These are phyloP conservation scores for Curvularia sp. DNA, from an alignment of 2,329 filamentous ascomycete genomes.

Conservation along the genomic window DNA sequence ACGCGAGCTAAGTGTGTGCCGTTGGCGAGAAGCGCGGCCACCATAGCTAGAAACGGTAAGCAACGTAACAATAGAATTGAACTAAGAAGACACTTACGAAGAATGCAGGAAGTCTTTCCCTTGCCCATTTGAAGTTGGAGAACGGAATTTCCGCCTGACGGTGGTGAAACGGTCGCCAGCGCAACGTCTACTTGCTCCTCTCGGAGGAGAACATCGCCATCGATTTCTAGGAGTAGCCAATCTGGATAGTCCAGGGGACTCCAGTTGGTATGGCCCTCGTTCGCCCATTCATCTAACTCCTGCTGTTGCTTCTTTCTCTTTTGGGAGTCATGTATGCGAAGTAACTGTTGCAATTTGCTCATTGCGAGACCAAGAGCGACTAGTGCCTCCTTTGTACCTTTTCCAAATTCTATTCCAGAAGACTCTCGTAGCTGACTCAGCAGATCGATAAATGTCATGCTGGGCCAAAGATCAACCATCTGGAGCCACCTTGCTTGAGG, in stretches of 20 bases:
- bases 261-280: constrained; percentile 65
- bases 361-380: constrained; percentile 55
- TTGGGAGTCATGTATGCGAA: constrained; percentile 52
- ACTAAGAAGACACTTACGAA: constrained; percentile 9
- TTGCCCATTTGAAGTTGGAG: constrained; percentile 73
- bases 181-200: constrained; percentile 69
- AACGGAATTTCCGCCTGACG: constrained; percentile 62
- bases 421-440: constrained; percentile 58
- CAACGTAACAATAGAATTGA: too few relatives aligned
- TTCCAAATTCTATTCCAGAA: constrained; percentile 39
- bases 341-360: constrained; percentile 55
- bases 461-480: constrained; percentile 56
- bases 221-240: constrained; percentile 72
- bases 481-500: constrained; percentile 53
- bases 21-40: constrained; percentile 56
- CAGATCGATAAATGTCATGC: constrained; percentile 52
- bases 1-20: constrained; percentile 58
- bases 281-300: constrained; percentile 54
- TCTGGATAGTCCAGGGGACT: constrained; percentile 61
- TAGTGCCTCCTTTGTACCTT: constrained; percentile 51
- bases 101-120: constrained; percentile 70
- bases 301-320: constrained; percentile 29
- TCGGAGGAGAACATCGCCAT: constrained; percentile 68
- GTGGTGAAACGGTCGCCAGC: constrained; percentile 63
- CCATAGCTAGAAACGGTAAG: constrained; percentile 53